Evolutionary conservation across 2,329 filamentous ascomycete species (phyloP), one percentile per base, ranked within the genome.

Genomic region (Arthrobotrys iridis): DNA sequence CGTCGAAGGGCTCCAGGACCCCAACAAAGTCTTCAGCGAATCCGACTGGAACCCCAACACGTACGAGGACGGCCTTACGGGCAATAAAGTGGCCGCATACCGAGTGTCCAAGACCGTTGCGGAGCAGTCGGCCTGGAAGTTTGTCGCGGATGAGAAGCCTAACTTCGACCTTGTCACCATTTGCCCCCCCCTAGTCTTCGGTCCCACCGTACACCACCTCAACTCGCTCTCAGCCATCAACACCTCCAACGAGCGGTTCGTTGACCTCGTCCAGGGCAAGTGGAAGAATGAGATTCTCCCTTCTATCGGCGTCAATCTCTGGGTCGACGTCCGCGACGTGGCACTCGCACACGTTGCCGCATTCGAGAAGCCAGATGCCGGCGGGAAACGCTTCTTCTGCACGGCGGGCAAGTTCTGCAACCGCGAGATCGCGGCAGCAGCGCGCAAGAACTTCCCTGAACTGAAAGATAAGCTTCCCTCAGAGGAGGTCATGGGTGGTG

Each of bases 221-320:
- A 86, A 88, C 75, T 85, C 83, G 20, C 84, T 91, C 0, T 86
- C 88, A n/a, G 83, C 83, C 1, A 83, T 93, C 76, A 93, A 93
- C 82, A 91, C 90, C 0, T 91, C 89, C 11, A 93, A 93, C 80
- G 85, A 88, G 78, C 86, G 89, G 18, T 85, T 92, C 63, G 83
- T 87, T 6, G 85, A 89, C 74, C 82, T 91, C 59, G 85, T 90
- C n/a, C 85, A 84, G 4, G 91, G 90, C 0, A 77, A 65, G 15
- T 86, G 87, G 72, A 86, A 84, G 80, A 88, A 87, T 77, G 82
- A 91, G 7, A 84, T 86, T 0, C 84, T 87, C 0, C 90, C 88
- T 0, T 86, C 85, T 0, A 85, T 85, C 0, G 90, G 87, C 83
- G 86, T 89, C 1, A 37, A 37, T 37, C 33, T 37, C 43, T 48